These are phyloP conservation scores for Diaporthe longicolla DNA, from an alignment of 2,329 filamentous ascomycete genomes.

Conservation along the genomic window DNA sequence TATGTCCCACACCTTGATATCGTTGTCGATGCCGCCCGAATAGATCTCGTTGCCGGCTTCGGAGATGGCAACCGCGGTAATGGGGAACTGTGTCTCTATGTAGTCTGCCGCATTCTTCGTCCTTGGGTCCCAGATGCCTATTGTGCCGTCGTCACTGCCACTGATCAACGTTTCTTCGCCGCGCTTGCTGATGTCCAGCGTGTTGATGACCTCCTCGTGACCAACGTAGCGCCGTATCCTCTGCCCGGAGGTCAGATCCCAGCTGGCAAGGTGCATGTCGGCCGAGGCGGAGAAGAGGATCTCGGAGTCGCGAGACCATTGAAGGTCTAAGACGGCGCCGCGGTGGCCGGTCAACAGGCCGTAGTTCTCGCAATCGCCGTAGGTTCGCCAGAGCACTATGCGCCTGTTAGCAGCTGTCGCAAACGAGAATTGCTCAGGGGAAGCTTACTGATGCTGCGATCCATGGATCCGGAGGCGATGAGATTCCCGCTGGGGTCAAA, in stretches of 20 bases:
- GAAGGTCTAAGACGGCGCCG: conserved; percentile 90
- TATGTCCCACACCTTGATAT: conserved; percentile 97
- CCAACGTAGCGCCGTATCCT: conserved; percentile 93
- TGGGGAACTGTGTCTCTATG: conserved; percentile 90
- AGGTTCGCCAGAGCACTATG: conserved; percentile 91
- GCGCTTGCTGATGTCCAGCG: conserved; percentile 87
- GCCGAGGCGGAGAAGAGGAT: conserved; percentile 93
- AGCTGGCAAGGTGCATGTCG: conserved; percentile 93
- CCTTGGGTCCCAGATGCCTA: conserved; percentile 96
- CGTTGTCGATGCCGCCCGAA: conserved; percentile 94
- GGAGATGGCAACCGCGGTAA: conserved; percentile 91
- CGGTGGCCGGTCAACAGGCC: conserved; percentile 90
- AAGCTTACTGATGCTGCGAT: conserved; percentile 84
- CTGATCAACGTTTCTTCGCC: conserved; percentile 93
- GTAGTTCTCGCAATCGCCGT: conserved; percentile 95
- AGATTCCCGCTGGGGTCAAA: conserved; percentile 91
- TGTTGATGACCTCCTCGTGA: conserved; percentile 96
- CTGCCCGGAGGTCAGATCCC: conserved; percentile 93
- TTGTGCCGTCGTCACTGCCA: conserved; percentile 92
- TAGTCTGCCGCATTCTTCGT: conserved; percentile 90
- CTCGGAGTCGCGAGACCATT: conserved; percentile 96
- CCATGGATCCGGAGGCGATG: conserved; percentile 96
- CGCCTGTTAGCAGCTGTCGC: background rate
- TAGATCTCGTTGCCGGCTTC: conserved; percentile 97
- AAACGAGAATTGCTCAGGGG: background rate